These are phyloP conservation scores for Hanseniaspora uvarum DNA, from an alignment of 1,139 yeast species.

Conservation along the genomic window DNA sequence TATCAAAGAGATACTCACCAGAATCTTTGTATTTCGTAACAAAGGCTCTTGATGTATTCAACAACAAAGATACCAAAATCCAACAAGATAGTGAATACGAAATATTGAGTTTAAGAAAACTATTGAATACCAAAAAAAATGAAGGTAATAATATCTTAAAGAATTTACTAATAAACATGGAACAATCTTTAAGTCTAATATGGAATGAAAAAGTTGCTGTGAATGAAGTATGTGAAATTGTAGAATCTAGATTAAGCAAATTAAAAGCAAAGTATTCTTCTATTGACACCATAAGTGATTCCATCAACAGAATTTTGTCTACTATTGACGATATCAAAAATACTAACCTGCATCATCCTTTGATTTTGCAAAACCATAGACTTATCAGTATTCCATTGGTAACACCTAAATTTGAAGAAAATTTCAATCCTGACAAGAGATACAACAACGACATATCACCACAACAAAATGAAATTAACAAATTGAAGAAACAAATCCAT, in stretches of 20 bases:
- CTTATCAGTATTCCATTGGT: constrained; percentile 75
- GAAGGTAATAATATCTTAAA: constrained; percentile 23
- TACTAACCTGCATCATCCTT: constrained; percentile 51
- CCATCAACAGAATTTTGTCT: constrained; percentile 18
- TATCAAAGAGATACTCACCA: constrained; percentile 73
- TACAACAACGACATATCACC: constrained; percentile 66
- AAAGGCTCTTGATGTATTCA: constrained; percentile 34
- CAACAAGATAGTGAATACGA: constrained; percentile 14
- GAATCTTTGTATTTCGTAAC: constrained; percentile 59
- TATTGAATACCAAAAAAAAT: background rate
- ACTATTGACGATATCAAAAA: constrained; percentile 26
- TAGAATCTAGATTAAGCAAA: constrained; percentile 25
- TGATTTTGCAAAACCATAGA: constrained; percentile 76
- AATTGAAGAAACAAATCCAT: constrained; percentile 76
- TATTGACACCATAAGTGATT: background rate
- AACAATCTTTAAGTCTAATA: constrained; percentile 27
- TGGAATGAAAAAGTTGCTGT: constrained; percentile 64
- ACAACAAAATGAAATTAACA: constrained; percentile 62
- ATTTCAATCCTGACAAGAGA: constrained; percentile 90
- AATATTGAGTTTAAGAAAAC: constrained; percentile 20
- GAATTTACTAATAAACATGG: constrained; percentile 28
- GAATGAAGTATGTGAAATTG: constrained; percentile 38
- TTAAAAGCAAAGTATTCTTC: background rate
- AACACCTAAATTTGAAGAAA: constrained; percentile 90
- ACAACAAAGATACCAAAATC: background rate